Percentiles rank a stretch among this genome's conserved stretches.
Evolutionary conservation across 169 alveolate species (phyloP).

Genomic region (Perkinsus chesapeaki): DNA sequence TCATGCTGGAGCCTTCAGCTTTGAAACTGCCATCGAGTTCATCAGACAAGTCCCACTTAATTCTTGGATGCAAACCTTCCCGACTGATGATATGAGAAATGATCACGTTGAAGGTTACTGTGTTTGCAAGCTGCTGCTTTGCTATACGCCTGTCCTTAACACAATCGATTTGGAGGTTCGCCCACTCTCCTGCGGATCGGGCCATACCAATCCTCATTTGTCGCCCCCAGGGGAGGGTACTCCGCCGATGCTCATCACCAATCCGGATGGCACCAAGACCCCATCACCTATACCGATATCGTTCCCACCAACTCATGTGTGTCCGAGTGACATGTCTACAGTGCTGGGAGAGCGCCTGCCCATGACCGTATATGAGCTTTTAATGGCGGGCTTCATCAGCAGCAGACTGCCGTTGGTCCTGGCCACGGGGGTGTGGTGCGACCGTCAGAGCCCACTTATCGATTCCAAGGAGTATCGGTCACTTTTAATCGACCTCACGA

Average conservation of each 20-base stretch:
- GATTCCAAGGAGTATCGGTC: not conserved
- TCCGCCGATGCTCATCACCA: not conserved
- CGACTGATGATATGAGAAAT: not conserved
- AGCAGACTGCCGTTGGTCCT: constrained; percentile 6
- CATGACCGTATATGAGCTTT: not conserved
- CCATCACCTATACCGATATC: not conserved
- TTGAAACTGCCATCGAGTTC: constrained; percentile 2
- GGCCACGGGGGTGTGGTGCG: constrained; percentile 1
- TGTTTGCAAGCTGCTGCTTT: not conserved
- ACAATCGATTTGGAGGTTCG: not conserved
- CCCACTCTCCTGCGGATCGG: not conserved
- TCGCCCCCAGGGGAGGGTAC: not conserved
- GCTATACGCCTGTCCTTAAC: not conserved
- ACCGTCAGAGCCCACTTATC: not conserved
- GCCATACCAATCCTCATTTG: not conserved
- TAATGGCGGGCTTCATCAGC: not conserved
- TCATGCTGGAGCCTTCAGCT: constrained; percentile 4
- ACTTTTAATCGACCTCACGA: not conserved
- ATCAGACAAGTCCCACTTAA: not conserved
- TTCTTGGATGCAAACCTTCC: not conserved
- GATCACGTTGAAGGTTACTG: constrained; percentile 22
- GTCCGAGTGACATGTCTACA: constrained; percentile 5
- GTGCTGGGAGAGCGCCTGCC: constrained; percentile 18
- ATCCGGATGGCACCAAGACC: not conserved
- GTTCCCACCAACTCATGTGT: not conserved